A percentile compares a stretch with the other conserved stretches of the same genome.
These are phyloP conservation scores for Boletus smithii DNA, from an alignment of 1,284 basidiomycete genomes.

Conservation along the genomic window DNA sequence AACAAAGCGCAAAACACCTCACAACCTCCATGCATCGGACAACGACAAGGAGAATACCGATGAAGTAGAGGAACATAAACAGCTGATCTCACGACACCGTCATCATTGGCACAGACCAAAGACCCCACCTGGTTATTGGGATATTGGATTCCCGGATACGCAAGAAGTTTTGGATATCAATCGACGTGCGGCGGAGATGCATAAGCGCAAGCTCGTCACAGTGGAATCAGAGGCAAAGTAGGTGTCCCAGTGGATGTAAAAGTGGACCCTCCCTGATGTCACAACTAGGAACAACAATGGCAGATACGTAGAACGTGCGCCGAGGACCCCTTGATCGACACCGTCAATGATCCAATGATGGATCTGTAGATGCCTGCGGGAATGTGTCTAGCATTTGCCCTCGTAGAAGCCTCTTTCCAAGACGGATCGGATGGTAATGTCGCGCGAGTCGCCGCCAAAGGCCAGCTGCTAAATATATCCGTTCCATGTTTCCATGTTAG, in stretches of 20 bases:
- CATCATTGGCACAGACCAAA: constrained; percentile 64
- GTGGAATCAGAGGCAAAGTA: constrained; percentile 58
- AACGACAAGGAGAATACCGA: constrained; percentile 27
- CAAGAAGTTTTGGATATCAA: constrained; percentile 78
- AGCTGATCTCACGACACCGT: constrained; percentile 77
- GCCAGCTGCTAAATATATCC: constrained; percentile 18
- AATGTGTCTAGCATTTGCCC: constrained; percentile 32
- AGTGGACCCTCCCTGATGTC: constrained; percentile 7
- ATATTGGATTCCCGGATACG: constrained; percentile 84
- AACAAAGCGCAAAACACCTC: constrained; percentile 30
- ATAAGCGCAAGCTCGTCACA: constrained; percentile 55
- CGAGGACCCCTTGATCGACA: constrained; percentile 14
- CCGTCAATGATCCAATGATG: constrained; percentile 5
- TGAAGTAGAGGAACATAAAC: constrained; percentile 57
- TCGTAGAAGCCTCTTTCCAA: constrained; percentile 28
- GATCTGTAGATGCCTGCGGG: constrained; percentile 20
- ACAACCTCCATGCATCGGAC: constrained; percentile 2
- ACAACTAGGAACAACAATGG: constrained; percentile 21
- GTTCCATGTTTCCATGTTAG: not conserved
- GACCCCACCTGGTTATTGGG: constrained; percentile 86
- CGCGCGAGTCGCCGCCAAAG: constrained; percentile 32
- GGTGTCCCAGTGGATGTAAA: constrained; percentile 17
- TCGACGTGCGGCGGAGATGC: constrained; percentile 64
- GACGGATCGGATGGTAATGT: constrained; percentile 34
- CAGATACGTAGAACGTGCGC: constrained; percentile 28